Evolutionary conservation across 768 basidiomycete species (phyloP), one percentile per base, ranked within the genome.

Genomic region (Termitomyces sp.): DNA sequence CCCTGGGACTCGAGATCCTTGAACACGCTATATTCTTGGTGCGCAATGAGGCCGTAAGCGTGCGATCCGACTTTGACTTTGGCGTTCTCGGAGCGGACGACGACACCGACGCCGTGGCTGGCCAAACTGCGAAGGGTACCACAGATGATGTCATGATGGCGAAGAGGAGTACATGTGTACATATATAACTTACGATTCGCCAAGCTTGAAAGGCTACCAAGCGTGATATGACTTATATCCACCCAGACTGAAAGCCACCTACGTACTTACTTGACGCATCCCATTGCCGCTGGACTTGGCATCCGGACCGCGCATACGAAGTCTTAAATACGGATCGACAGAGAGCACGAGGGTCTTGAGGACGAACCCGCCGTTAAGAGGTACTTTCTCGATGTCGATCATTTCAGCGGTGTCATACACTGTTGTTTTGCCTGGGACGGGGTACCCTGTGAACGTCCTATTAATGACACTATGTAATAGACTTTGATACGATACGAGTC

Each of bases 261-360:
- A 26, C 5, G 12, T 5, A 23, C 18, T 23, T 23, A 10, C 14
- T 2, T 23, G 3, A 64, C 68, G 43, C 41, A 72, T 68, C 0
- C 58, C 32, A 56, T 74, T 74, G 0, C 23, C 23, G 23, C 23
- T 2, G 23, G 71, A 71, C 35, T 72, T 64, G 1, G 48, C 56
- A 20, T 64, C 60, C 0, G 72, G 65, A 8, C 55, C 60, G 8
- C 74, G 66, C 81, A 84, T 80, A 36, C 67, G 65, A 54, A 68
- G 68, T 20, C 76, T 61, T 69, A 79, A 61, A 64, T 78, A 79
- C 1, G 77, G 77, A 58, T 80, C 79, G 41, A 79, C 63, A 0
- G 77, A 77, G 5, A 81, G 64, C 1, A 74, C 74, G 18, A 86
- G 73, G 0, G 75, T 75, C 68, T 85, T 86, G 63, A 83, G 48